These are phyloP conservation scores for Exserohilum turcica DNA, from an alignment of 2,329 filamentous ascomycete species.

Conservation along the genomic window DNA sequence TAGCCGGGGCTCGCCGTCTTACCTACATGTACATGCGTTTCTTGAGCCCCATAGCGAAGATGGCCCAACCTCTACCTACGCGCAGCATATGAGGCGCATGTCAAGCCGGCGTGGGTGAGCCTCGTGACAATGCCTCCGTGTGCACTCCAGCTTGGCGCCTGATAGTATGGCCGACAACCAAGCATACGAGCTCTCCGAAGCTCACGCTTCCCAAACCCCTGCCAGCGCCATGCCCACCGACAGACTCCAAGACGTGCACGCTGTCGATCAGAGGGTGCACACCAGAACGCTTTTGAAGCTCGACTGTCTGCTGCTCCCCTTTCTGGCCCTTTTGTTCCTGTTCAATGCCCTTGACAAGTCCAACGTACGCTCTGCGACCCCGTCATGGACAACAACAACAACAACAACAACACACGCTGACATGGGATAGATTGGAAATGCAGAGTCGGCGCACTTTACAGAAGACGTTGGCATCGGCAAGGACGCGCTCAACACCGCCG, in stretches of 20 bases:
- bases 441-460: constrained; percentile 64
- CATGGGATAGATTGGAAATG: constrained; percentile 54
- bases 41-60: neutral
- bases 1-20: neutral
- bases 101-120: constrained; percentile 6
- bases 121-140: constrained; percentile 14
- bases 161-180: constrained; percentile 17
- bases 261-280: constrained; percentile 27
- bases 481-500: constrained; percentile 61
- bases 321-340: constrained; percentile 58
- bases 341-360: constrained; percentile 60
- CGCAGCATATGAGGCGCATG: neutral
- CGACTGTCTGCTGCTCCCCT: constrained; percentile 57
- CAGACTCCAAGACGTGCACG: constrained; percentile 3
- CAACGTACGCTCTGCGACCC: constrained; percentile 42
- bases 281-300: constrained; percentile 54
- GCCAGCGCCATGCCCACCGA: constrained; percentile 16
- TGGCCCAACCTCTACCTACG: neutral
- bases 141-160: constrained; percentile 18
- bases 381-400: neutral
- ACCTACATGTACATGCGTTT: no score
- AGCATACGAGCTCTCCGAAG: constrained; percentile 18
- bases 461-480: constrained; percentile 58
- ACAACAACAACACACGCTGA: neutral
- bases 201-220: constrained; percentile 6